phyloP scores from a whole-genome alignment of 116 monocot species.

The Papilionanthe hybrid region DNA sequence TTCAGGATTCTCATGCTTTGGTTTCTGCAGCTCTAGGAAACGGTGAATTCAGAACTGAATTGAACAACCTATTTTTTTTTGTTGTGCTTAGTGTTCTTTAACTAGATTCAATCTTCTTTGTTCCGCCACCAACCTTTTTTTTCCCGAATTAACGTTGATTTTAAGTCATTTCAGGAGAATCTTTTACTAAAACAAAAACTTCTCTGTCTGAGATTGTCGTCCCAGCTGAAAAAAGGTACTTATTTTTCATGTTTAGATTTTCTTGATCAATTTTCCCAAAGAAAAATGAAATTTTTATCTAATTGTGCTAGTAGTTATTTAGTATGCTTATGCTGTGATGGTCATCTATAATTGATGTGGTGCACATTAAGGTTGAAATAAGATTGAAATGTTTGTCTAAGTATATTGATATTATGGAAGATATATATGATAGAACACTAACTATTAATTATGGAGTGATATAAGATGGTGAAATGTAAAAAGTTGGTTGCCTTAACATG shows the following conservation, averaged over 20 bases:
- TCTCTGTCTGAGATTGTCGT: background rate
- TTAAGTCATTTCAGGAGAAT: background rate
- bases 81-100: background rate
- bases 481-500: no score
- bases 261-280: background rate
- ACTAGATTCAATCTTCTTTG: background rate
- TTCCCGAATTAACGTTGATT: background rate
- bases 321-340: background rate
- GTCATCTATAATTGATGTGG: background rate
- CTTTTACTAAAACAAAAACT: slow-evolving; percentile 3
- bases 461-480: no score
- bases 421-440: no score
- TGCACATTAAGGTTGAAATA: background rate
- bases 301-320: background rate
- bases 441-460: no score
- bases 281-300: background rate
- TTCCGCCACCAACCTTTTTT: background rate
- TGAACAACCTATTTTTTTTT: background rate
- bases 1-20: background rate
- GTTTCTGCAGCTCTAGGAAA: background rate
- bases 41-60: background rate
- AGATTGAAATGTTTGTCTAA: background rate
- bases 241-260: background rate
- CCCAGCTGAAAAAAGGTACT: slow-evolving; percentile 5
- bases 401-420: background rate